Evolutionary conservation across 306 rosid genomes (phyloP), one percentile per base, ranked within the genome.

Genomic region (Prinsepia uniflora): DNA sequence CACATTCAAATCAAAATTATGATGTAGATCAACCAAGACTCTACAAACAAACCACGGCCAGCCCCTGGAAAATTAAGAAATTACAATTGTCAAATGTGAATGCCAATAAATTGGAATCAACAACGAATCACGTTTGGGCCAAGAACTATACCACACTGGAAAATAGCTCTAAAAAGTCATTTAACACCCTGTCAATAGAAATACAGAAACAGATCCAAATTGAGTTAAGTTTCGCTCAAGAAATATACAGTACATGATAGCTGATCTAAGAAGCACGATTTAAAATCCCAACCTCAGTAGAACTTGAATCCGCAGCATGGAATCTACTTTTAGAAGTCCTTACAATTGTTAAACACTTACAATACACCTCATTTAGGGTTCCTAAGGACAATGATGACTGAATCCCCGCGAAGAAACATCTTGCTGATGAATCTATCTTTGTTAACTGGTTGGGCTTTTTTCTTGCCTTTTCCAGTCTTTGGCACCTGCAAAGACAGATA

Each of bases 371-470:
- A 90, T 74, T 90, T 90, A 40, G 97, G 97, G 71, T 94, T 94
- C 83, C 97, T 94, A 24, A 88, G 96, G 67, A 94, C 97, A 39
- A 90, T 90, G 70, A 90, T 89, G 15, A 94, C 97, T 9, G 98
- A 87, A 60, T 93, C 97, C 30, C 98, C 97, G 0, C 94, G 87
- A 1, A 94, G 85, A 78, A 90, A 89, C 98, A 90, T 88, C 81
- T 94, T 90, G 44, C 97, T 90, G 74, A 94, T 94, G 84, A 94
- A 90, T 52, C 96, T 81, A 64, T 93, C 98, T 77, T 88, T 94
- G 90, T 94, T 94, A 18, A 94, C 92, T 0, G 98, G 92, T 50
- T 81, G 90, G 15, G 96, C 95, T 71, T 94, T 94, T 11, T 86
- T 91, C 95, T 89, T 94, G 60, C 96, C 98, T 67, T 91, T 94